Evolutionary conservation across 164 flowering plant species (phyloP), one percentile per base, ranked within the genome.

Genomic region (Malania oleifera): DNA sequence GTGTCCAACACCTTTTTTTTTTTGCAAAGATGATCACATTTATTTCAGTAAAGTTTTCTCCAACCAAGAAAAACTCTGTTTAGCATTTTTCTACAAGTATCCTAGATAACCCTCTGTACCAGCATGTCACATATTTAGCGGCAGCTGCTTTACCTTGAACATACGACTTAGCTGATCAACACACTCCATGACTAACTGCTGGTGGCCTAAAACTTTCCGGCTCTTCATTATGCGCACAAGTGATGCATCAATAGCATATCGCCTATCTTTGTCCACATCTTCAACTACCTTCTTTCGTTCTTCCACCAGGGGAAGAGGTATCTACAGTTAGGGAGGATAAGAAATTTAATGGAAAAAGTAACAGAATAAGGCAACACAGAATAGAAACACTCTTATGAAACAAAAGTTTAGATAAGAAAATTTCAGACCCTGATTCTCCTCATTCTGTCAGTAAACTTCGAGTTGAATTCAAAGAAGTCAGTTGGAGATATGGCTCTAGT

Each of bases 221-320:
- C 72, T 64, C 63, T 77, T 74, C 80, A 76, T 73, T 45, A 73
- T 76, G 22, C 80, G 76, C 62, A 76, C 80, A 48, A 76, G 27
- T 48, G 75, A 58, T 18, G 75, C 80, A 68, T 73, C 80, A 54
- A 77, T 63, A 17, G 77, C 71, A 59, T 68, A 77, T 28, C 75
- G 40, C 26, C 77, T 56, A 20, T 71, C 73, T 41, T 58, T 77
- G 44, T 68, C 73, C 46, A 77, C 76, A 59, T 71, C 75, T 62
- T 74, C 76, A 14, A 74, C 54, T 25, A 74, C 67, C 45, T 69
- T 74, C 62, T 61, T 74, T 59, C 67, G 64, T 43, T 74, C 81
- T 37, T 74, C 76, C 23, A 69, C 60, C 1, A 67, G 74, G 8
- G 81, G 81, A 6, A 74, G 72, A 18, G 77, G 81, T 40, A 77